Percentiles rank a stretch among this genome's conserved stretches.
phyloP scores from a whole-genome alignment of 2,329 filamentous ascomycete genomes.

The Colletotrichum truncatum region DNA sequence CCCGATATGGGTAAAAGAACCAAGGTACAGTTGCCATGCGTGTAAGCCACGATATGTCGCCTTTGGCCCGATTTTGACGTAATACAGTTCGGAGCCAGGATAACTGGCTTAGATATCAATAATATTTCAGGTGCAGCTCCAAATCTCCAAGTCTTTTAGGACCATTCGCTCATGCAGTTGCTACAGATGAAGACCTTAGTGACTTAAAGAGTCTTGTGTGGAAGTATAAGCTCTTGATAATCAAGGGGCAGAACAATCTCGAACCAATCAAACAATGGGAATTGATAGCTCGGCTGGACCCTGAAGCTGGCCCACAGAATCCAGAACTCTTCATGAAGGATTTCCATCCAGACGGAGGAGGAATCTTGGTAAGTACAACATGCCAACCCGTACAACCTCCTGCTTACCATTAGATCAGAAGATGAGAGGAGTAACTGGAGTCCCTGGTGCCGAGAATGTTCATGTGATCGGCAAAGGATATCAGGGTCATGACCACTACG shows the following conservation, averaged over 20 bases:
- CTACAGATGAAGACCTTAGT: conserved; percentile 45
- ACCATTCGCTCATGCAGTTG: neutral
- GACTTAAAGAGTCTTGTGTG: conserved; percentile 49
- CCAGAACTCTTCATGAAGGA: conserved; percentile 51
- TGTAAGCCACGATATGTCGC: no score
- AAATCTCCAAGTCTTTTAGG: no score
- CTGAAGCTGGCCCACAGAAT: conserved; percentile 47
- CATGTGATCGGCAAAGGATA: conserved; percentile 55
- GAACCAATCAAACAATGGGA: conserved; percentile 54
- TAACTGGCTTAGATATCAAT: conserved; percentile 48
- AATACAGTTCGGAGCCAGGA: conserved; percentile 47
- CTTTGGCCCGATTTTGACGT: no score
- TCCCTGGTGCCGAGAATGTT: conserved; percentile 53
- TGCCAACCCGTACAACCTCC: neutral
- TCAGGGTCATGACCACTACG: conserved; percentile 54
- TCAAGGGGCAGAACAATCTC: conserved; percentile 52
- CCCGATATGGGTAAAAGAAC: neutral
- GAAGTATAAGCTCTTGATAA: conserved; percentile 52
- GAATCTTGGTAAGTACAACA: conserved; percentile 41
- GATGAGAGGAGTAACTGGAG: conserved; percentile 43
- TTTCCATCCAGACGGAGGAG: conserved; percentile 48
- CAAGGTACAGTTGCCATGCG: no score
- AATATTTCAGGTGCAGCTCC: conserved; percentile 39
- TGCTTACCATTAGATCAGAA: conserved; percentile 28
- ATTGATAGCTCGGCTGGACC: conserved; percentile 52